Base-by-base conservation (phyloP, 306 rosid species). In the Cucurbita maxima region DNA sequence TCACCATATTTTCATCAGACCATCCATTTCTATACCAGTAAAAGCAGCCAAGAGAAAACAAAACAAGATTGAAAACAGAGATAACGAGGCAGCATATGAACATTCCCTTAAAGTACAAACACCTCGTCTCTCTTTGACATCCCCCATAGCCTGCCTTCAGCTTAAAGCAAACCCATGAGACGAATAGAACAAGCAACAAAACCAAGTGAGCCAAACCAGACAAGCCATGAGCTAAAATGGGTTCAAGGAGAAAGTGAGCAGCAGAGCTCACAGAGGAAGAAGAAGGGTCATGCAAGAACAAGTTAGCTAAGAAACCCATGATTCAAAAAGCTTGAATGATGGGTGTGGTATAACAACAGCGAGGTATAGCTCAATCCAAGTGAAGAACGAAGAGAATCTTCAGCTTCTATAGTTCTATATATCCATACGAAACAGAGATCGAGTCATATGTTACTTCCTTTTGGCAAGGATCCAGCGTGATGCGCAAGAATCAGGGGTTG, bases 201-300 rank as follows among this genome's bases (percentile, higher is more conserved):
- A 75, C 63, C 20, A 85, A 43, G 80, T 88, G 90, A 13, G 83
- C 47, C 3, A 82, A 83, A 53, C 81, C 84, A 73, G 91, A 90
- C 22, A 84, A 36, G 58, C 84, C 80, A 16, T 78, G 85, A 19
- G 80, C 62, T 81, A 84, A 84, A 61, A 82, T 19, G 22, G 86
- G 87, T 73, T 77, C 55, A 18, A 84, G 67, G 47, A 84, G 77
- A 76, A 86, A 83, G 45, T 78, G 67, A 58, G 76, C 50, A 58
- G 43, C 76, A 4, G 76, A 47, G 70, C 57, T 18, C 86, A 72
- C 62, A 20, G 36, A 19, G 3, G 64, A 36, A 11, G 71, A 36
- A 11, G 71, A 51, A 15, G 71, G 61, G 76, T 53, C 38, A 55
- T 67, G 60, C n/a, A 77, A 66, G 56, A 80, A 72, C 41, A 78